phyloP scores from a whole-genome alignment of 169 alveolate species.

The Eimeria sp. region DNA sequence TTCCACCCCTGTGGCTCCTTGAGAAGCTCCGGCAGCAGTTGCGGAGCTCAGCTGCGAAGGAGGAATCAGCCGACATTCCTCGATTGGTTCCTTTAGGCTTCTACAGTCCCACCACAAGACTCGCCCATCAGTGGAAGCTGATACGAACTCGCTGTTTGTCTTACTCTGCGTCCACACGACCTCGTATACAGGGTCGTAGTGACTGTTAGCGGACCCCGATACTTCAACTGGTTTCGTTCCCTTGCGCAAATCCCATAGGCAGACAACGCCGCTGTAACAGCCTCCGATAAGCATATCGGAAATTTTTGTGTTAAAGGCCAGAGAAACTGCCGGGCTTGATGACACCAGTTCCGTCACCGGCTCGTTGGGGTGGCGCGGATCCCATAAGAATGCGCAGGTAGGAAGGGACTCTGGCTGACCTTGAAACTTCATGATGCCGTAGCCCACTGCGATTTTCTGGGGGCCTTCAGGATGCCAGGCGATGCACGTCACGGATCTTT shows the following conservation, averaged over 20 bases:
- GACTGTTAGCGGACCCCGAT: constrained; percentile 93
- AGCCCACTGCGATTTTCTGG: constrained; percentile 93
- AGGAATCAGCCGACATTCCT: constrained; percentile 85
- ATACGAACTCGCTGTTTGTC: constrained; percentile 95
- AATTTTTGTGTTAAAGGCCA: constrained; percentile 93
- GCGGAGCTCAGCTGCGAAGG: constrained; percentile 73
- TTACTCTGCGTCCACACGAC: constrained; percentile 95
- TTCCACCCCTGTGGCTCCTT: constrained; percentile 68
- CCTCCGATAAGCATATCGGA: constrained; percentile 95
- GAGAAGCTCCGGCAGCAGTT: constrained; percentile 75
- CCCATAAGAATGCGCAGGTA: constrained; percentile 95
- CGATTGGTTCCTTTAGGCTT: constrained; percentile 91
- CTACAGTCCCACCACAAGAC: constrained; percentile 96
- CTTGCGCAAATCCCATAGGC: constrained; percentile 92
- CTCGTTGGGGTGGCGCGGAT: constrained; percentile 92
- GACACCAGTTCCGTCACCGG: constrained; percentile 87
- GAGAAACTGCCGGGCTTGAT: constrained; percentile 87
- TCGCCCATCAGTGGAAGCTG: constrained; percentile 95
- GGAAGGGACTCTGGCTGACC: constrained; percentile 95
- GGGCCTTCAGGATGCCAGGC: constrained; percentile 96
- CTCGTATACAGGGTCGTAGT: constrained; percentile 96
- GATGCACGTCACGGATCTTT: constrained; percentile 92
- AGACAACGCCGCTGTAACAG: constrained; percentile 94
- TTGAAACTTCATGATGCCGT: constrained; percentile 92
- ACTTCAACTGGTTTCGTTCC: constrained; percentile 91